These are phyloP conservation scores for Annulohypoxylon moriforme DNA, from an alignment of 495 filamentous ascomycete species.

Conservation along the genomic window DNA sequence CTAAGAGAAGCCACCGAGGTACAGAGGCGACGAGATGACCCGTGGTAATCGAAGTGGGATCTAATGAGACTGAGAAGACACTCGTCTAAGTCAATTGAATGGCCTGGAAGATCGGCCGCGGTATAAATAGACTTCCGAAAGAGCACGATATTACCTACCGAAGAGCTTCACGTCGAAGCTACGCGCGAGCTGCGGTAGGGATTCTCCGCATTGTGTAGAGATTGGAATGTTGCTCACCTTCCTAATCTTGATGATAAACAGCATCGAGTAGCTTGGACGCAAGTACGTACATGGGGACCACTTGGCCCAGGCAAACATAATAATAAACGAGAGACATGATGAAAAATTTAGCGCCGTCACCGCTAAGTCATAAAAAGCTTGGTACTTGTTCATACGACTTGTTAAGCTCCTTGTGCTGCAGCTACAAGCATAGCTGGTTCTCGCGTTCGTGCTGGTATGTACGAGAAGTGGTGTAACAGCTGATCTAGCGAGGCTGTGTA, in stretches of 20 bases:
- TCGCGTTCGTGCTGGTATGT: constrained; percentile 7
- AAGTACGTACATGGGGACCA: constrained; percentile 19
- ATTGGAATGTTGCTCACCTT: constrained; percentile 46
- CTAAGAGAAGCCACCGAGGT: constrained; percentile 15
- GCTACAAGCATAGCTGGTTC: constrained; percentile 28
- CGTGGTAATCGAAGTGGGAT: constrained; percentile 16
- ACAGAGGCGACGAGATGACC: constrained; percentile 5
- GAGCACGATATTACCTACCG: constrained; percentile 18
- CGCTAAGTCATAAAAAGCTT: constrained; percentile 38
- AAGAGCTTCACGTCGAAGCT: constrained; percentile 31
- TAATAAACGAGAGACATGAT: constrained; percentile 27
- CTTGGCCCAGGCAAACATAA: constrained; percentile 23
- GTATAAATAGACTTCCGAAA: constrained; percentile 36
- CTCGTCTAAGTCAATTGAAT: constrained; percentile 12
- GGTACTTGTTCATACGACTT: constrained; percentile 28
- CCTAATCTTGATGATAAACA: constrained; percentile 37
- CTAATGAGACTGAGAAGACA: constrained; percentile 15
- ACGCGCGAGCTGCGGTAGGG: constrained; percentile 39
- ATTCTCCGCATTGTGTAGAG: constrained; percentile 40
- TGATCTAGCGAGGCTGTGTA: constrained; percentile 34
- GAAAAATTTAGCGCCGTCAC: constrained; percentile 37
- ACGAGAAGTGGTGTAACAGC: constrained; percentile 26
- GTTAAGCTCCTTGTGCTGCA: constrained; percentile 24
- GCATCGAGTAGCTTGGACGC: constrained; percentile 25
- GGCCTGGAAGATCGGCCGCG: constrained; percentile 10